Conservation (phyloP, 148 eudicot genomes). For the Camellia lanceoleosa region DNA sequence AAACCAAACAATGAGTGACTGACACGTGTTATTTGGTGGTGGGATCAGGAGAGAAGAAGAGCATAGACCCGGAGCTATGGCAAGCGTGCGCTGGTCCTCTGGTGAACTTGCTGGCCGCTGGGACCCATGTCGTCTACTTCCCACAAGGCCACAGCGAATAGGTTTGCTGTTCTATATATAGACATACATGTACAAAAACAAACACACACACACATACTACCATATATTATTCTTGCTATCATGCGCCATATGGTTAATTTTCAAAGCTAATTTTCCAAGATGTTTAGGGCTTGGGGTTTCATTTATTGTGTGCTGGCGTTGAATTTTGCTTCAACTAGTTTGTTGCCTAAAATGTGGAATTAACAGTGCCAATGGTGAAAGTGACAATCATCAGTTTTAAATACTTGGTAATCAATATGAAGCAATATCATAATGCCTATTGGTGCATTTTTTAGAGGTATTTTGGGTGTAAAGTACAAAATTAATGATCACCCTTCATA, state of each 20-base stretch:
- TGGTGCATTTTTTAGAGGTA: background rate
- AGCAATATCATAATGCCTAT: background rate
- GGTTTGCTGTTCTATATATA: conserved; percentile 32
- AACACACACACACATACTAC: too few species aligned
- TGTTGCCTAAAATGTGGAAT: background rate
- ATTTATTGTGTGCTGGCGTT: conserved; percentile 2
- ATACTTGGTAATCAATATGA: background rate
- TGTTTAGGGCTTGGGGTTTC: conserved; percentile 12
- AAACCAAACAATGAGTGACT: too few species aligned
- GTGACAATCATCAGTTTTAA: conserved; percentile 7
- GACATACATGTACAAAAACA: background rate
- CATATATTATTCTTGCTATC: conserved; percentile 11
- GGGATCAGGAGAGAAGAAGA: too few species aligned
- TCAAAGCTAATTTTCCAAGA: too few species aligned
- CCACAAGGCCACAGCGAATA: too few species aligned
- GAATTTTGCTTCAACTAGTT: background rate
- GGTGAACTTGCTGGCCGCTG: too few species aligned
- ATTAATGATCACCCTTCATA: background rate
- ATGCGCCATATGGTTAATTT: conserved; percentile 11
- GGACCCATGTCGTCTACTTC: too few species aligned
- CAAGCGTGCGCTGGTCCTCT: too few species aligned
- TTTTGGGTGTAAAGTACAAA: background rate
- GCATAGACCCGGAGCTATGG: too few species aligned
- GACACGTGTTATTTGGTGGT: too few species aligned
- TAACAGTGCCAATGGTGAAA: conserved; percentile 19